Base-by-base conservation (phyloP, 169 alveolate genomes). In the Cryptosporidium felis region DNA sequence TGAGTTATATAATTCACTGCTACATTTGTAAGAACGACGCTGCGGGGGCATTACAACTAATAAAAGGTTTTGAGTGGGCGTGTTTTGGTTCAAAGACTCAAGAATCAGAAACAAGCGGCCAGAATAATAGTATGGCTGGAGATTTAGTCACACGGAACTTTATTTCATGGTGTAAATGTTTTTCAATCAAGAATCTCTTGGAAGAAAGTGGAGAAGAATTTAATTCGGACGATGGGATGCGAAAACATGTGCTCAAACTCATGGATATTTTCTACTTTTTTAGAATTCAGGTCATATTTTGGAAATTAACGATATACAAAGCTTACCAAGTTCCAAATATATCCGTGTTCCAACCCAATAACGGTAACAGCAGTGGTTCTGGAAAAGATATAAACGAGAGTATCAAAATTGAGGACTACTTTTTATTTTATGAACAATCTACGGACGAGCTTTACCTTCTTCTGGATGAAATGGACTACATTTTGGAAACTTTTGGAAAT, bases 1-100 rank as follows among this genome's bases (percentile, higher is more conserved):
- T 74, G n/a, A 58, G 85, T 28, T 74, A 51, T 14, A 53, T 74
- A 74, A 74, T 74, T 53, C 85, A 74, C 26, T 74, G 85, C n/a
- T 74, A 74, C 23, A 49, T 74, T 18, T 74, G 67, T 9, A 53
- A 53, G 56, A 74, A 74, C 30, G 85, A 74, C 30, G 6, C 58
- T 56, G 10, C 41, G 5, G 67, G 67, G 9, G 85, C 60, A 30
- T 5, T 53, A 23, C 65, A 74, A 12, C 9, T 40, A 12, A 74
- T 74, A n/a, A 74, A 56, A 36, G 41, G 46, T 4, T 49, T 74
- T 16, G 85, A 74, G 61, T 53, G 53, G 6, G 53, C 41, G 10
- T 74, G 85, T 36, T 74, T 74, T 53, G 56, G 34, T 16, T 30
- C 40, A 23, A 44, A 47, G 1, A n/a, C 12, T 42, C 18, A 16